Base-by-base conservation (phyloP, 768 basidiomycete species). In the Tulasnella sp. region DNA sequence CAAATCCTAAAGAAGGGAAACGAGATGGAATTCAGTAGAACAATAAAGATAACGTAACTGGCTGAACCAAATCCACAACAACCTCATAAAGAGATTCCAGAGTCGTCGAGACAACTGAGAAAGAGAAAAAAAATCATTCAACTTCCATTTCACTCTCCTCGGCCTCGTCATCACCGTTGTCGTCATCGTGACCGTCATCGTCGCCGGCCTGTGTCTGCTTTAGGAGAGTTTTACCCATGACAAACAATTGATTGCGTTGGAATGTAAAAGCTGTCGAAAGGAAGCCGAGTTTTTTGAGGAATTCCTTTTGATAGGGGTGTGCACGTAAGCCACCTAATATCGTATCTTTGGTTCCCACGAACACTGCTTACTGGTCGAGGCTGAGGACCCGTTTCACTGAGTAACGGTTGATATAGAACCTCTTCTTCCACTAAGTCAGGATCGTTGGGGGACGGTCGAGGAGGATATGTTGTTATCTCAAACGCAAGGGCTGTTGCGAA, bases 241-340 rank as follows among this genome's bases (percentile, higher is more conserved):
- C 70, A 1, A 79, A 75, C 60, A 85, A 74, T 69, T 91, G 88
- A 10, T 76, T 72, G 34, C 77, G 75, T 57, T 76, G 73, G 67
- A 91, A 91, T 9, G 83, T 81, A 68, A 92, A 91, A 1, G 79
- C 69, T 1, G 73, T 73, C 34, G 70, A 73, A 60, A 92, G 73
- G 68, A 84, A 89, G 19, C 76, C 78, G 21, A 92, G 69, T 25
- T 73, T 74, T 34, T 78, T 70, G n/a, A 78, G 74, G 66, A 83
- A 82, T 8, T 81, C 77, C 4, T 66, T 63, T 70, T 67, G 78
- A 75, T 73, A n/a, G n/a, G n/a, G n/a, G n/a, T n/a, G n/a, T n/a
- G n/a, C n/a, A n/a, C n/a, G n/a, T n/a, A n/a, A n/a, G n/a, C n/a
- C n/a, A n/a, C n/a, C n/a, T n/a, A n/a, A n/a, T n/a, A n/a, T n/a